These are phyloP conservation scores for Tripterygium wilfordii DNA, from an alignment of 177 flowering plant species.

Conservation along the genomic window DNA sequence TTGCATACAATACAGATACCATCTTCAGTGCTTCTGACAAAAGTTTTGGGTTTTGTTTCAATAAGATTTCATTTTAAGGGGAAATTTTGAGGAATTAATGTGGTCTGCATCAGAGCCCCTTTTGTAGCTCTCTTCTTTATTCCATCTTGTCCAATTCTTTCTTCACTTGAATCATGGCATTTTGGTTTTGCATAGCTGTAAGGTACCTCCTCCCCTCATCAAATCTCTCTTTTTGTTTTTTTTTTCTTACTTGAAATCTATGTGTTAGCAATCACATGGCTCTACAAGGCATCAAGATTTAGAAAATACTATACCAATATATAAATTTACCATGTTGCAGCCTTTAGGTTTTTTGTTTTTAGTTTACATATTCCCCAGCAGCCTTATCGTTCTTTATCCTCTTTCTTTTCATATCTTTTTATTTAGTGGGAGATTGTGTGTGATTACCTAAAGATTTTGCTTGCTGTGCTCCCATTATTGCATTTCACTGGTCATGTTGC, in stretches of 20 bases:
- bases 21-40: slow-evolving; percentile 30
- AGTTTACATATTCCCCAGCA: slow-evolving; percentile 14
- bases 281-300: too few relatives aligned
- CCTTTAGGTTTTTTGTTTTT: slow-evolving; percentile 9
- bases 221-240: slow-evolving; percentile 15
- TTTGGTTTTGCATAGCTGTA: slow-evolving; percentile 37
- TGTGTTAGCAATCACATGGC: too few relatives aligned
- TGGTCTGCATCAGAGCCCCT: slow-evolving; percentile 24
- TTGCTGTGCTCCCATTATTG: slow-evolving; percentile 25
- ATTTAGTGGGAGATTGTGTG: slow-evolving; percentile 25
- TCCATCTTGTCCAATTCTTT: slow-evolving; percentile 25
- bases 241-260: neutral
- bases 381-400: slow-evolving; percentile 15
- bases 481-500: slow-evolving; percentile 18
- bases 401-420: slow-evolving; percentile 7
- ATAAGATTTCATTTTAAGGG: slow-evolving; percentile 4
- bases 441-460: slow-evolving; percentile 31
- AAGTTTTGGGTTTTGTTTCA: slow-evolving; percentile 14
- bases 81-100: slow-evolving; percentile 23
- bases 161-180: slow-evolving; percentile 36
- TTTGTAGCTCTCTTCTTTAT: slow-evolving; percentile 13
- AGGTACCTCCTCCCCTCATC: slow-evolving; percentile 25
- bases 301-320: too few relatives aligned
- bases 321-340: slow-evolving; percentile 16
- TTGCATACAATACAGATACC: slow-evolving; percentile 8